Evolutionary conservation across 352 stramenopile species (phyloP).

Genomic region (Phytopythium kandeliae): DNA sequence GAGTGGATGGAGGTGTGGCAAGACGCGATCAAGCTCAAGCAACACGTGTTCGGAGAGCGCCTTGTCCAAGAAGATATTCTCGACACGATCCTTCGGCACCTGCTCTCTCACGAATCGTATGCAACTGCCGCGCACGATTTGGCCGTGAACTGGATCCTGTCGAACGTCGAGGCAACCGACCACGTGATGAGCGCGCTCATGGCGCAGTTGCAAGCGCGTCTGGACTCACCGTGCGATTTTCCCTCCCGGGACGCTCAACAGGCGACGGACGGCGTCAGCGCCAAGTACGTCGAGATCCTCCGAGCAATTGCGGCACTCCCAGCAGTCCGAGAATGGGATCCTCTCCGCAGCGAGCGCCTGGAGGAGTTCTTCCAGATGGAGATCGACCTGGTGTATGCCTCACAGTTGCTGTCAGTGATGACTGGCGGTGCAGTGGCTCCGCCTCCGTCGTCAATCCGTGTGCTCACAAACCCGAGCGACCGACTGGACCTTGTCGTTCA

Average conservation of each 20-base stretch:
- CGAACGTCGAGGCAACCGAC: conserved; percentile 32
- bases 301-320: conserved; percentile 27
- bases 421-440: conserved; percentile 51
- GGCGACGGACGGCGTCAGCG: conserved; percentile 18
- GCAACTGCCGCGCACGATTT: conserved; percentile 33
- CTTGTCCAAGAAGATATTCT: conserved; percentile 52
- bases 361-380: conserved; percentile 22
- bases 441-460: conserved; percentile 21
- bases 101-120: conserved; percentile 25
- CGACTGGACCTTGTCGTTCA: conserved; percentile 38
- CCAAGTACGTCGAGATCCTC: conserved; percentile 27
- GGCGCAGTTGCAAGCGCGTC: conserved; percentile 17
- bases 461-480: conserved; percentile 8
- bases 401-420: conserved; percentile 48
- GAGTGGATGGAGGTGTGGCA: conserved; percentile 54
- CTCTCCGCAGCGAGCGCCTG: conserved; percentile 17
- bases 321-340: conserved; percentile 20
- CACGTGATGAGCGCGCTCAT: conserved; percentile 42
- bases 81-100: conserved; percentile 40
- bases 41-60: conserved; percentile 59
- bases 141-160: conserved; percentile 44
- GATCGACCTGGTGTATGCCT: conserved; percentile 29
- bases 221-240: conserved; percentile 30
- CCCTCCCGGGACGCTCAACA: conserved; percentile 20
- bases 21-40: conserved; percentile 64